Conservation (phyloP, 306 rosid species). For the Mimosa bimucronata region DNA sequence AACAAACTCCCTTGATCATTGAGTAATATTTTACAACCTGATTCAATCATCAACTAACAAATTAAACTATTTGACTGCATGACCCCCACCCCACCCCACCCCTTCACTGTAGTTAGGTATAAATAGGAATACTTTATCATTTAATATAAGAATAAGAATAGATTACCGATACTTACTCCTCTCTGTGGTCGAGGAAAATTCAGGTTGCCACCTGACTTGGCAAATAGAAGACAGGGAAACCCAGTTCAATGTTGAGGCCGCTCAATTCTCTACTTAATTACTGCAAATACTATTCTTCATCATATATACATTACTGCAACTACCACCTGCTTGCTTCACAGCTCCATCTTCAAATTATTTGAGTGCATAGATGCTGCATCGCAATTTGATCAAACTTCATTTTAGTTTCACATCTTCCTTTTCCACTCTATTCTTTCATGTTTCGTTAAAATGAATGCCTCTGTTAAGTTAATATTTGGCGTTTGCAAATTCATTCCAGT, state of each 20-base stretch:
- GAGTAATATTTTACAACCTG: conserved; percentile 51
- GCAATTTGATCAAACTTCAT: conserved; percentile 36
- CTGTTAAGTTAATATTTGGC: background rate
- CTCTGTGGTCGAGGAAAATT: conserved; percentile 51
- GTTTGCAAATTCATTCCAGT: background rate
- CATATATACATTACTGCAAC: conserved; percentile 66
- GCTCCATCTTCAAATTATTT: conserved; percentile 91
- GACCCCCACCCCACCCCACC: conserved; percentile 38
- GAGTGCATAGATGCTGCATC: conserved; percentile 74
- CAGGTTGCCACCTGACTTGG: conserved; percentile 49
- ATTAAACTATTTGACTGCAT: conserved; percentile 51
- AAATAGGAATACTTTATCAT: conserved; percentile 34
- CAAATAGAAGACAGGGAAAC: conserved; percentile 57
- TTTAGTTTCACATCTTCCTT: conserved; percentile 7
- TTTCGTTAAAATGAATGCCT: background rate
- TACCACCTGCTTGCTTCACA: conserved; percentile 58
- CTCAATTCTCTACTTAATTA: conserved; percentile 54
- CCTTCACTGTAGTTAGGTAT: conserved; percentile 41
- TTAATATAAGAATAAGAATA: conserved; percentile 40
- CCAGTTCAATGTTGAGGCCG: conserved; percentile 48
- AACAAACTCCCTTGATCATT: conserved; percentile 40
- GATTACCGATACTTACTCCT: conserved; percentile 54
- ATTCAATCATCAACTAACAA: conserved; percentile 54
- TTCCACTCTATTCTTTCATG: background rate
- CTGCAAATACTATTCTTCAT: conserved; percentile 61